Evolutionary conservation across 371 early-diverging fungal species (phyloP), one percentile per base, ranked within the genome.

Genomic region (Mucor indicus): DNA sequence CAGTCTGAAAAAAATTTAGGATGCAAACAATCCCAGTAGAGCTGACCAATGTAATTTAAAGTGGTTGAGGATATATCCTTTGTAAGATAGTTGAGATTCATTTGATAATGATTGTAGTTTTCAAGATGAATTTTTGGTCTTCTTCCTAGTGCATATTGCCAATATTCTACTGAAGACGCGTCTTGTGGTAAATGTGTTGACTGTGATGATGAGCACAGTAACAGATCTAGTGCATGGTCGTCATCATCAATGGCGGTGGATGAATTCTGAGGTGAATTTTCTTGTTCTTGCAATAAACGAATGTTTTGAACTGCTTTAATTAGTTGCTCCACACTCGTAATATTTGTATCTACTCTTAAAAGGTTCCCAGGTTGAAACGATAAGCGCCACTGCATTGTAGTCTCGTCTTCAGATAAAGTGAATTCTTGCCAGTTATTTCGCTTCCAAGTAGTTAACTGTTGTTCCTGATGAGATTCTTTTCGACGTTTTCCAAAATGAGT

Each of bases 401-500:
- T 29, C 4, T 9, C 4, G 13, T 33, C 35, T 33, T 33, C n/a
- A 15, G 53, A 33, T 53, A 46, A 12, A 41, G 23, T 32, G 4
- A 13, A 4, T 33, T 11, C 6, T 7, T 7, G 7, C 11, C 11
- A 7, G 11, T 27, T 27, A 11, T 5, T 27, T 7, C 11, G 5
- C 11, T 27, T 27, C 5, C 5, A 7, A 39, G 8, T 48, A 31
- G 17, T n/a, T 22, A 21, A 17, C 21, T 43, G 43, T n/a, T 16
- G n/a, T 12, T 43, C 27, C 25, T 25, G 36, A 2, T 23, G 36
- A 17, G 35, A 23, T 25, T 33, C 38, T 38, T 50, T 60, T 11
- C 60, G 54, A 42, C 67, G 60, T 35, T 69, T 64, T 4, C 60
- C 60, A 45, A 76, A 70, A 24, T 69, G 70, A 1, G 44, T 55